Percentiles rank a stretch among this genome's conserved stretches.
These are phyloP conservation scores for Filosporella fistucella DNA, from an alignment of 495 filamentous ascomycete genomes.

Conservation along the genomic window DNA sequence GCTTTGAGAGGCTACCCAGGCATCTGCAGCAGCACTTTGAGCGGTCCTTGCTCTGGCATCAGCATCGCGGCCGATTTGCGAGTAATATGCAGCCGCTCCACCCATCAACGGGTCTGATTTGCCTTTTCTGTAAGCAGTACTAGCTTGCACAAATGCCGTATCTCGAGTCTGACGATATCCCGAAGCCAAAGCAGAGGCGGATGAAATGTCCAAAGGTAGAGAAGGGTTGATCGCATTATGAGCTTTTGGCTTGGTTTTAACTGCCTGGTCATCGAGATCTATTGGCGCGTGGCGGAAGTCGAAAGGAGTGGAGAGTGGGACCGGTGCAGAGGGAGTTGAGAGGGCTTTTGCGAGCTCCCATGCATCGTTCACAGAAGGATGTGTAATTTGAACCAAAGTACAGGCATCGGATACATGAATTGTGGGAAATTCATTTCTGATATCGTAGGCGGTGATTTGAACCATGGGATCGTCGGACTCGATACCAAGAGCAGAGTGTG, in stretches of 20 bases:
- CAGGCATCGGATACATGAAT: slow-evolving; percentile 38
- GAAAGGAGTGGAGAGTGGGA: slow-evolving; percentile 14
- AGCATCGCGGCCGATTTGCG: slow-evolving; percentile 49
- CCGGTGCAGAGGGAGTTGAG: not conserved
- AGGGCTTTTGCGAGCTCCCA: slow-evolving; percentile 53
- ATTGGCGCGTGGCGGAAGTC: slow-evolving; percentile 33
- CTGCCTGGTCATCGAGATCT: slow-evolving; percentile 8
- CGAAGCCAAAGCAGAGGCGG: slow-evolving; percentile 10
- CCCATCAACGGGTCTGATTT: slow-evolving; percentile 63
- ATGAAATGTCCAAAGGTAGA: slow-evolving; percentile 1
- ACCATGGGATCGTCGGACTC: slow-evolving; percentile 34
- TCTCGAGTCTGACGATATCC: slow-evolving; percentile 22
- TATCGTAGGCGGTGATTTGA: slow-evolving; percentile 44
- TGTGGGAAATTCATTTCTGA: slow-evolving; percentile 46
- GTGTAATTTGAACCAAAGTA: slow-evolving; percentile 49
- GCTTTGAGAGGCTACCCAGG: slow-evolving; percentile 45
- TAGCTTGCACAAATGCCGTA: slow-evolving; percentile 54
- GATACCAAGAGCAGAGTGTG: slow-evolving; percentile 25
- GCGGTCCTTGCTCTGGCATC: slow-evolving; percentile 38
- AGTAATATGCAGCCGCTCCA: slow-evolving; percentile 64
- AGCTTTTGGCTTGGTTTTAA: slow-evolving; percentile 10
- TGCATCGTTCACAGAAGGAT: slow-evolving; percentile 49
- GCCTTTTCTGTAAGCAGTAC: slow-evolving; percentile 54
- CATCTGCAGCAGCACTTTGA: slow-evolving; percentile 48
- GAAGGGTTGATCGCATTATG: slow-evolving; percentile 5